Conservation (phyloP, 306 rosid species). For the Vicia sativa region DNA sequence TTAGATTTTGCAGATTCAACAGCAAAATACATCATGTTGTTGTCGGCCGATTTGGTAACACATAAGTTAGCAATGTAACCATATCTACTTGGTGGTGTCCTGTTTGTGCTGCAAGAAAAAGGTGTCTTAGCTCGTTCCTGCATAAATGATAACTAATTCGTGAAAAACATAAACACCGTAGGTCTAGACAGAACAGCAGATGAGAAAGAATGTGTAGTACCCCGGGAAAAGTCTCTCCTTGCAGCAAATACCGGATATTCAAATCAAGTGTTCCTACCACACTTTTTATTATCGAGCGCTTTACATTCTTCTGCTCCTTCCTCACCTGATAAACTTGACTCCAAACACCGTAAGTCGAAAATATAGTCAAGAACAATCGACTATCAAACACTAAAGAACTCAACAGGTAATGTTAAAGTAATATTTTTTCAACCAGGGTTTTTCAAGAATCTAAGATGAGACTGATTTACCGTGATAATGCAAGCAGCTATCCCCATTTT, state of each 20-base stretch:
- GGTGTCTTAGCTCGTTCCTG: conserved; percentile 77
- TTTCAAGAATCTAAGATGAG: conserved; percentile 28
- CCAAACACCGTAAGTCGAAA: conserved; percentile 43
- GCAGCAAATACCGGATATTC: conserved; percentile 64
- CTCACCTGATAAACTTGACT: conserved; percentile 69
- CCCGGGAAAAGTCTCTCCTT: conserved; percentile 95
- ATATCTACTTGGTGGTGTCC: conserved; percentile 59
- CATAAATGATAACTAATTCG: conserved; percentile 20
- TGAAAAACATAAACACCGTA: conserved; percentile 25
- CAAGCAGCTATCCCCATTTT: conserved; percentile 60
- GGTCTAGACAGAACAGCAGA: conserved; percentile 28
- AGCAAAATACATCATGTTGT: conserved; percentile 83
- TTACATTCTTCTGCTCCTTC: conserved; percentile 67
- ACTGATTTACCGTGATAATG: conserved; percentile 67
- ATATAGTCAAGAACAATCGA: conserved; percentile 30
- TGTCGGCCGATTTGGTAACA: conserved; percentile 72
- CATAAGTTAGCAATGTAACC: conserved; percentile 86
- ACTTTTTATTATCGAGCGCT: conserved; percentile 64
- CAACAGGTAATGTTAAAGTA: not conserved
- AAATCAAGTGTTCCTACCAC: conserved; percentile 92
- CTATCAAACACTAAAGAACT: not conserved
- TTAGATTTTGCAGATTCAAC: conserved; percentile 59
- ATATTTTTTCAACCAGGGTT: conserved; percentile 16
- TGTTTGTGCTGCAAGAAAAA: conserved; percentile 56
- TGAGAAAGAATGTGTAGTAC: conserved; percentile 44